Conservation (phyloP, 495 filamentous ascomycete species). For the Diplogelasinospora grovesii region DNA sequence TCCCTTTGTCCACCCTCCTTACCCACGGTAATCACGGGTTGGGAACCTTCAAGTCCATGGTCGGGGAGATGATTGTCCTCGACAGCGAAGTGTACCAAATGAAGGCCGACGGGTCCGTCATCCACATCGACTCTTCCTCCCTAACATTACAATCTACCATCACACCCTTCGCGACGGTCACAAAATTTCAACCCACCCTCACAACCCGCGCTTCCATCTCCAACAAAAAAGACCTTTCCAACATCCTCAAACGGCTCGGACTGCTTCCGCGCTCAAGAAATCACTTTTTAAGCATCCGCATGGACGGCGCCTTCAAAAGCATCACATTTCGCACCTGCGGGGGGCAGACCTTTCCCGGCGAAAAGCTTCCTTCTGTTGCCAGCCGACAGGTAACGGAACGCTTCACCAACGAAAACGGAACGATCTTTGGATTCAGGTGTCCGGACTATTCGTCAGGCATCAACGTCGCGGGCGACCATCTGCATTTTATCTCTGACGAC, state of each 20-base stretch:
- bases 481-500: constrained; percentile 46
- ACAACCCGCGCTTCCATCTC: constrained; percentile 13
- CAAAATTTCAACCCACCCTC: constrained; percentile 28
- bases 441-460: constrained; percentile 43
- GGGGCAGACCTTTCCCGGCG: constrained; percentile 24
- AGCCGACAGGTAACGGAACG: constrained; percentile 33
- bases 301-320: constrained; percentile 30
- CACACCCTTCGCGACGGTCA: constrained; percentile 40
- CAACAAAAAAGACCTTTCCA: constrained; percentile 31
- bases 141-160: too few species aligned
- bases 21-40: constrained; percentile 44
- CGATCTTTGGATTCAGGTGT: constrained; percentile 43
- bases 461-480: constrained; percentile 43
- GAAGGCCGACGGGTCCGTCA: constrained; percentile 31
- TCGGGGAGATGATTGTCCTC: constrained; percentile 48
- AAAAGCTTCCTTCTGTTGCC: constrained; percentile 36
- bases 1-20: constrained; percentile 29
- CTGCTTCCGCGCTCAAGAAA: constrained; percentile 34
- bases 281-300: constrained; percentile 32
- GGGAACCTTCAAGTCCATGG: constrained; percentile 43
- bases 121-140: constrained; percentile 15
- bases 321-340: constrained; percentile 35
- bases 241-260: constrained; percentile 27
- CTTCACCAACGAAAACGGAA: constrained; percentile 31
- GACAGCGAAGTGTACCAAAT: constrained; percentile 43